Conservation (phyloP, 106 monocot species). For the Ottelia alismoides region DNA sequence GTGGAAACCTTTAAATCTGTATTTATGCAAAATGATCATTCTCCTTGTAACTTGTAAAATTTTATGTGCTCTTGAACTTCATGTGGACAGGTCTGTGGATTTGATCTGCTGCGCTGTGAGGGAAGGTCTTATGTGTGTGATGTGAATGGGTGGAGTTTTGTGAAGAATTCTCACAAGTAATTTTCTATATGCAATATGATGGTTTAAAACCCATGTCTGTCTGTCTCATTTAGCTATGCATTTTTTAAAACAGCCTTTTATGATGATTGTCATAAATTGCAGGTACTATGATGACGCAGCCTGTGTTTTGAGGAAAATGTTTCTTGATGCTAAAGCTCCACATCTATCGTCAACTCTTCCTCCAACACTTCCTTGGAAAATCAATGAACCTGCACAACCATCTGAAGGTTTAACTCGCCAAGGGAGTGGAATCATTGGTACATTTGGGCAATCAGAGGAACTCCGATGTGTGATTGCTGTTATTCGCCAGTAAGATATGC, state of each 20-base stretch:
- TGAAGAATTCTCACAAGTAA: constrained; percentile 99
- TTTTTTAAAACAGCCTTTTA: too few relatives aligned
- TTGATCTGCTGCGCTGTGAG: constrained; percentile 90
- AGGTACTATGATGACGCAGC: constrained; percentile 99
- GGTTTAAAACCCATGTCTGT: too few relatives aligned
- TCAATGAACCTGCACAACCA: constrained; percentile 62
- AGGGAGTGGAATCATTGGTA: constrained; percentile 86
- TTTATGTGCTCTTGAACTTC: neutral
- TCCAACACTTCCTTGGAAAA: constrained; percentile 93
- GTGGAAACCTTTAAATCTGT: too few relatives aligned
- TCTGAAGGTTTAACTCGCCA: constrained; percentile 77
- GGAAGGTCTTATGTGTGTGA: constrained; percentile 99
- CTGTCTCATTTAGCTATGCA: too few relatives aligned
- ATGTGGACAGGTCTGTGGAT: constrained; percentile 77
- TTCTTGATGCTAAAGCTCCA: constrained; percentile 98
- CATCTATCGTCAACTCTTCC: constrained; percentile 93
- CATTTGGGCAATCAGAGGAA: constrained; percentile 95
- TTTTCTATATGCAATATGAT: too few relatives aligned
- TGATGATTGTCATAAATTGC: constrained; percentile 1
- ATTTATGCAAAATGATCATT: too few relatives aligned
- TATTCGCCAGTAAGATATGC: constrained; percentile 86
- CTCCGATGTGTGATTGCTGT: constrained; percentile 95
- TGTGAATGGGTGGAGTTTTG: constrained; percentile 99
- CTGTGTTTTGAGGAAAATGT: constrained; percentile 91
- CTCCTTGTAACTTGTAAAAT: too few relatives aligned